These are phyloP conservation scores for Xerophyta viscosa DNA, from an alignment of 106 monocot genomes.

Conservation along the genomic window DNA sequence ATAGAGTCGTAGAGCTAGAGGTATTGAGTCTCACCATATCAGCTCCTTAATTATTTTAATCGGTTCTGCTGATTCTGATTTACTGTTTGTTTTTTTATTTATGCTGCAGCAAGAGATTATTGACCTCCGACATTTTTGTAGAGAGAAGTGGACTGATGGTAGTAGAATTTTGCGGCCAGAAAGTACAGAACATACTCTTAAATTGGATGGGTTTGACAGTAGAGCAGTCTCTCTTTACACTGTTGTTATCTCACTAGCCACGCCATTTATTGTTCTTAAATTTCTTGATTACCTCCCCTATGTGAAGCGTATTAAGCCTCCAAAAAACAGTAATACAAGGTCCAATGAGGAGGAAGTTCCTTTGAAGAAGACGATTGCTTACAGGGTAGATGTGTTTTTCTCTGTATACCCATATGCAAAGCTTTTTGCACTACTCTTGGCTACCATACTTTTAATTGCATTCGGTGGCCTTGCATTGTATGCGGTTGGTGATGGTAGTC, in stretches of 20 bases:
- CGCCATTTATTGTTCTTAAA: constrained; percentile 50
- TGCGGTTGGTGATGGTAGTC: constrained; percentile 49
- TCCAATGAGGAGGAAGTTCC: constrained; percentile 62
- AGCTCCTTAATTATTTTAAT: background rate
- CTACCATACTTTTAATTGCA: constrained; percentile 73
- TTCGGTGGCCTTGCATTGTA: constrained; percentile 74
- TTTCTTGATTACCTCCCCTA: constrained; percentile 36
- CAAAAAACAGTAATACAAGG: constrained; percentile 10
- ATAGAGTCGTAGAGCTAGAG: constrained; percentile 48
- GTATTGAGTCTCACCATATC: constrained; percentile 21
- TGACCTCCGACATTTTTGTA: constrained; percentile 31
- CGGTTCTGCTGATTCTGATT: background rate
- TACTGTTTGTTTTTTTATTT: background rate
- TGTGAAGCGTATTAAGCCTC: constrained; percentile 23
- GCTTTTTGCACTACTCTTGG: constrained; percentile 81
- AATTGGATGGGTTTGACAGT: constrained; percentile 21
- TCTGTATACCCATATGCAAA: constrained; percentile 90
- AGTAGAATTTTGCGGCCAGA: constrained; percentile 14
- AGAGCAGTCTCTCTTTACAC: constrained; percentile 40
- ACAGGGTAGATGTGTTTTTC: constrained; percentile 87
- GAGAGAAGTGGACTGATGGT: background rate
- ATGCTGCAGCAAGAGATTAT: constrained; percentile 45
- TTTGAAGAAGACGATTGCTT: constrained; percentile 88
- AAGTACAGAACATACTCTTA: constrained; percentile 4
- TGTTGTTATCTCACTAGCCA: constrained; percentile 30